Conservation (phyloP, 768 basidiomycete genomes). For the Macrolepiota dolichaula region DNA sequence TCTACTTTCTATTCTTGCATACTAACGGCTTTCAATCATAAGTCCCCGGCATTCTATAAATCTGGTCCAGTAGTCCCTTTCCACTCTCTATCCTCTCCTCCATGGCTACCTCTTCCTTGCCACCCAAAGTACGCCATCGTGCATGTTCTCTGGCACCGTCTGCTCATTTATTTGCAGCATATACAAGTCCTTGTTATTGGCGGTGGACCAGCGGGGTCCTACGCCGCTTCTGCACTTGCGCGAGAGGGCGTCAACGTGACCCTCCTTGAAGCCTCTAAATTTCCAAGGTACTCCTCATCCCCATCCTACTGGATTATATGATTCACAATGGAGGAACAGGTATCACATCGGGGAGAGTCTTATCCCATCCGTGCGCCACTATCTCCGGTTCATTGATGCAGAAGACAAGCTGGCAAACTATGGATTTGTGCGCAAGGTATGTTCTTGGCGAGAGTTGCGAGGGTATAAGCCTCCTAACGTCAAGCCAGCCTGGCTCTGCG, state of each 20-base stretch:
- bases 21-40: slow-evolving; percentile 6
- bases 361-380: slow-evolving; percentile 58
- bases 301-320: background rate
- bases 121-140: slow-evolving; percentile 23
- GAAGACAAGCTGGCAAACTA: slow-evolving; percentile 46
- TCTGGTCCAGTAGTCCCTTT: background rate
- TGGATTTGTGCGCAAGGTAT: slow-evolving; percentile 52
- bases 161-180: slow-evolving; percentile 26
- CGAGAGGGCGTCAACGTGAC: slow-evolving; percentile 54
- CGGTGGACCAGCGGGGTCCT: slow-evolving; percentile 56
- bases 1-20: slow-evolving; percentile 10
- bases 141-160: background rate
- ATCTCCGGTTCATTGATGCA: slow-evolving; percentile 55
- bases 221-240: slow-evolving; percentile 52
- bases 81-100: slow-evolving; percentile 17
- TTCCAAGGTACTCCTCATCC: slow-evolving; percentile 38
- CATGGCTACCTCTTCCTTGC: slow-evolving; percentile 28
- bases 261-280: slow-evolving; percentile 50
- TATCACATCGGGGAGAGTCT: slow-evolving; percentile 62
- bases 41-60: slow-evolving; percentile 3
- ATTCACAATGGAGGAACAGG: slow-evolving; percentile 20
- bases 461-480: background rate
- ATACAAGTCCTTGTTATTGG: slow-evolving; percentile 44
- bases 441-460: background rate
- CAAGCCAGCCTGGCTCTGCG: slow-evolving; percentile 51